Percentiles rank a stretch among this genome's conserved stretches.
phyloP scores from a whole-genome alignment of 306 rosid species.

The Coriaria nepalensis region DNA sequence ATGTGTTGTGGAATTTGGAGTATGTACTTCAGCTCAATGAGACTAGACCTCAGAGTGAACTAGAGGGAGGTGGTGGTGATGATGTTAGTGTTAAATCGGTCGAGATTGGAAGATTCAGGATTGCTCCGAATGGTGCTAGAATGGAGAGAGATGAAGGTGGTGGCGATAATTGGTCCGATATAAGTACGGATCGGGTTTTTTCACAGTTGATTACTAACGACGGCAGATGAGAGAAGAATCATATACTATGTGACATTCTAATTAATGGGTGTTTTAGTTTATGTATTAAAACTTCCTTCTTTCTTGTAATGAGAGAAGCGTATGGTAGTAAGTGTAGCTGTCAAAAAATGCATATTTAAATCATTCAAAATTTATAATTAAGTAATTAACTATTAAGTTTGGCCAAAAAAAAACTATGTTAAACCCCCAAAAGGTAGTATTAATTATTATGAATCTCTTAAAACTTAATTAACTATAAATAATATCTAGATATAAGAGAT shows the following conservation, averaged over 20 bases:
- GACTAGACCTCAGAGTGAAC: constrained; percentile 27
- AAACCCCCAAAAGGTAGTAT: too few species aligned
- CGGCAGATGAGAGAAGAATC: constrained; percentile 44
- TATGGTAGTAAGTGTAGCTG: too few species aligned
- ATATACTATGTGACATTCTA: too few species aligned
- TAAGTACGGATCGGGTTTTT: constrained; percentile 59
- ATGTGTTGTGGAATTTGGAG: constrained; percentile 91
- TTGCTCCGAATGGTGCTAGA: constrained; percentile 23
- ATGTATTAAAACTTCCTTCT: background rate
- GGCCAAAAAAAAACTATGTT: too few species aligned
- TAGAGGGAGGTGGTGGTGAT: constrained; percentile 9
- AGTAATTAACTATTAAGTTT: too few species aligned
- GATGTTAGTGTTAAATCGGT: constrained; percentile 2
- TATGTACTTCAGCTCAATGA: constrained; percentile 87
- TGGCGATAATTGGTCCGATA: constrained; percentile 30
- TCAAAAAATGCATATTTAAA: too few species aligned
- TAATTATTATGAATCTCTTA: too few species aligned
- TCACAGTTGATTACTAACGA: constrained; percentile 81
- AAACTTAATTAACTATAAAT: too few species aligned
- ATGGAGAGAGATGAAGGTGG: constrained; percentile 22
- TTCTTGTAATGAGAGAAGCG: background rate
- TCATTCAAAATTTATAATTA: too few species aligned
- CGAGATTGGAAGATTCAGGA: constrained; percentile 14
- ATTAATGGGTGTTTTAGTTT: background rate
- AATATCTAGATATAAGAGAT: too few species aligned